Base-by-base conservation (phyloP, 1,284 basidiomycete genomes). In the Grifola frondosa region DNA sequence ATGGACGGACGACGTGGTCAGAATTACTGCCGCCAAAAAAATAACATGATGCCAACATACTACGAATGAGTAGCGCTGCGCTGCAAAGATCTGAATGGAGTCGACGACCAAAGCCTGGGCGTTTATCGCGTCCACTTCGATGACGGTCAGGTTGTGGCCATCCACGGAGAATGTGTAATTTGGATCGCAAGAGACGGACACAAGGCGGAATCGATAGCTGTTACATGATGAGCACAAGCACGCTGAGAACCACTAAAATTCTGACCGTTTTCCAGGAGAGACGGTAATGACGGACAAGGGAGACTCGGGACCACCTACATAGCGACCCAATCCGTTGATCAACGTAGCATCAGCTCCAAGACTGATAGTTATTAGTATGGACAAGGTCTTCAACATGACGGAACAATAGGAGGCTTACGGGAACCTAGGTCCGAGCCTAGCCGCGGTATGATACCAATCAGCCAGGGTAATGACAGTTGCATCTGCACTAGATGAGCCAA, bases 271-370 rank as follows among this genome's bases (percentile, higher is more conserved):
- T 19, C 61, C 50, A 4, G 38, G 32, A 11, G 38, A 26, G 6
- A 67, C 65, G 16, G 42, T 60, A 35, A 71, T 56, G 4, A 69
- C 61, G 4, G 67, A 53, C 15, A 69, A 50, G 1, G 54, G 40
- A 9, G 53, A 50, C 4, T 48, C 42, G 10, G 57, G 36, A 1
- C 53, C 56, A 11, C 52, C 55, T 3, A 23, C 6, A 28, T 46
- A 63, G 4, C 65, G 58, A 7, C 75, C 74, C 26, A 61, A 56
- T 3, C 73, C 73, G 41, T 83, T 83, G 54, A 83, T 75, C 7
- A 81, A 57, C 1, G 74, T 77, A 0, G 71, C 37, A 35, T 56
- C 40, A 6, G 48, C 21, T 7, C 40, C 32, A 3, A 6, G 12
- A 15, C 40, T 45, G 8, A 5, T n/a, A 12, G 6, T 8, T n/a